Evolutionary conservation across 2,329 filamentous ascomycete species (phyloP), one percentile per base, ranked within the genome.

Genomic region (Aspergillus fructus): DNA sequence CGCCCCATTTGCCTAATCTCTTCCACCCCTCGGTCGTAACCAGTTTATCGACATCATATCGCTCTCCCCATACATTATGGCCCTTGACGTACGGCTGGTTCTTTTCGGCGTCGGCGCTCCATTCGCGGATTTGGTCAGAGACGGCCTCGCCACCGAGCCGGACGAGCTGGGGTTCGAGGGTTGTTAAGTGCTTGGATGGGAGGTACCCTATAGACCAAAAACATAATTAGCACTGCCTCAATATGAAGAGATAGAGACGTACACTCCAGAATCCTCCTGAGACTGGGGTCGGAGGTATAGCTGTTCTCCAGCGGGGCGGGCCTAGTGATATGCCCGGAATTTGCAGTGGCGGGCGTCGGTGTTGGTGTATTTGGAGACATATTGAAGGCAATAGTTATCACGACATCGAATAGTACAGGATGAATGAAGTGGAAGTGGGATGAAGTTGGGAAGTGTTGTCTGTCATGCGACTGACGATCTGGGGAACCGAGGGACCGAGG

Each of bases 11-110:
- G 0, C 71, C 70, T 8, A 73, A 46, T 46, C 69, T 63, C 46
- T 74, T 74, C 89, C 89, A 91, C 27, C 89, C 88, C 61, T 87
- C 81, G 1, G 82, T 81, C 0, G 87, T 87, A 37, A 89, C 78
- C 2, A 91, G 74, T 34, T 85, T 80, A 47, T 83, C 82, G 6
- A 76, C 81, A 49, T 82, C 82, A 53, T 71, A 71, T 42, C 63
- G 55, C 50, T 79, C 77, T 1, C 88, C 87, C 68, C 89, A 89
- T 0, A 83, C 82, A 65, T 87, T 83, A 11, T 84, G 78, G 1
- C 84, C 81, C 42, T 79, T 79, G 3, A 90, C 71, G 33, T 85
- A 84, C 0, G 87, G 87, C 45, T 83, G 81, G 61, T 89, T 86
- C 42, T 76, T 79, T 70, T 91, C 88, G 0, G 88, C 83, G 67